Percentiles rank a stretch among this genome's conserved stretches.
Evolutionary conservation across 116 monocot genomes (phyloP).

Genomic region (Trichopus zeylanicus): DNA sequence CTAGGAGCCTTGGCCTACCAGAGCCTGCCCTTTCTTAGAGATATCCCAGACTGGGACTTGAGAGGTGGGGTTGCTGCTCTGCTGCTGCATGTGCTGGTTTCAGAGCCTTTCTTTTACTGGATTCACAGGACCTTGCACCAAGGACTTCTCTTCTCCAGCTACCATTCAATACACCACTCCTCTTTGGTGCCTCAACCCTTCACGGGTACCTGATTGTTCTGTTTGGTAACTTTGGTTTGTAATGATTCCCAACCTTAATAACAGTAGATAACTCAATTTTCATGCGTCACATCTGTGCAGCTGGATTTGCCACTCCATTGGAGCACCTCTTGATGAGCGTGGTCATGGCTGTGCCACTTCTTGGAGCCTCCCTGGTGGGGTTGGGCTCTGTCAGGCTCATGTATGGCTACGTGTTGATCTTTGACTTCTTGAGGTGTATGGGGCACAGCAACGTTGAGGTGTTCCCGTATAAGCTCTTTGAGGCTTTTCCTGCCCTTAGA

Average conservation of each 20-base stretch:
- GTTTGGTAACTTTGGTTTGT: neutral
- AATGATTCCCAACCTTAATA: no score
- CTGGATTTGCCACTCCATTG: slow-evolving; percentile 62
- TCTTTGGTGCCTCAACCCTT: slow-evolving; percentile 49
- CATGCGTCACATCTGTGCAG: slow-evolving; percentile 23
- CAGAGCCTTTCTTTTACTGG: slow-evolving; percentile 80
- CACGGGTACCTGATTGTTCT: slow-evolving; percentile 39
- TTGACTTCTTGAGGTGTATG: slow-evolving; percentile 65
- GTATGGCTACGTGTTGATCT: slow-evolving; percentile 53
- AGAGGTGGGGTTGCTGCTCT: slow-evolving; percentile 38
- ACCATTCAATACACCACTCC: slow-evolving; percentile 73
- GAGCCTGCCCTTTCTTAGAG: slow-evolving; percentile 13
- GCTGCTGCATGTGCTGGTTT: slow-evolving; percentile 48
- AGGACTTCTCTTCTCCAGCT: slow-evolving; percentile 32
- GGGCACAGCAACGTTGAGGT: slow-evolving; percentile 78
- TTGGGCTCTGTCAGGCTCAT: slow-evolving; percentile 45
- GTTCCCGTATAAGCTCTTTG: slow-evolving; percentile 36
- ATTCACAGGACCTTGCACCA: slow-evolving; percentile 53
- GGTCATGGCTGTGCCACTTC: slow-evolving; percentile 42
- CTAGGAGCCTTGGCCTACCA: slow-evolving; percentile 34
- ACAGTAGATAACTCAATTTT: no score
- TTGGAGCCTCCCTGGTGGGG: slow-evolving; percentile 42
- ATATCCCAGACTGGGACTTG: slow-evolving; percentile 40
- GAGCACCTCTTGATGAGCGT: slow-evolving; percentile 58
- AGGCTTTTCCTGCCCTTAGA: slow-evolving; percentile 44